Evolutionary conservation across 2,329 filamentous ascomycete genomes (phyloP).

Genomic region (Rugonectria rugulosa): DNA sequence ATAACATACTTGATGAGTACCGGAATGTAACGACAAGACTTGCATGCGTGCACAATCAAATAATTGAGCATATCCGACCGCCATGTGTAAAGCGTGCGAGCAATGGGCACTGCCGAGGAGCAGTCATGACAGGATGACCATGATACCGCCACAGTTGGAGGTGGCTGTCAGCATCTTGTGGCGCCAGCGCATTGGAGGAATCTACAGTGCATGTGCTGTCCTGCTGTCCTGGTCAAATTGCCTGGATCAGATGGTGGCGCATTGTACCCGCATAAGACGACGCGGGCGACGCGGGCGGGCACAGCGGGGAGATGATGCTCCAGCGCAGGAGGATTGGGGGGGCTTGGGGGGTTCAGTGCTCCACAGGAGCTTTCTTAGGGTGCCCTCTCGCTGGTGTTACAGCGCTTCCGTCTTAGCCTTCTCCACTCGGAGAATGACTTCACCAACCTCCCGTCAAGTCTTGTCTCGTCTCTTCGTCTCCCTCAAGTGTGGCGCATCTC

Average conservation of each 20-base stretch:
- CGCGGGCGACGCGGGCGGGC: too few relatives aligned
- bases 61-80: too few relatives aligned
- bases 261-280: too few relatives aligned
- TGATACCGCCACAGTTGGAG: background rate
- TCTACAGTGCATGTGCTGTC: too few relatives aligned
- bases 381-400: constrained; percentile 11
- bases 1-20: constrained; percentile 38
- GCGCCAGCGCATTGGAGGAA: too few relatives aligned
- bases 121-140: background rate
- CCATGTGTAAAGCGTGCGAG: too few relatives aligned
- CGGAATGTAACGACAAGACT: constrained; percentile 38
- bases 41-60: constrained; percentile 38
- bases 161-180: too few relatives aligned
- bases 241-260: background rate
- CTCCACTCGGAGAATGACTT: constrained; percentile 42
- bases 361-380: constrained; percentile 18
- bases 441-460: constrained; percentile 38
- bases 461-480: background rate
- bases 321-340: background rate
- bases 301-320: too few relatives aligned
- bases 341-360: constrained; percentile 5
- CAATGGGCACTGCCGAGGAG: background rate
- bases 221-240: too few relatives aligned
- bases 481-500: constrained; percentile 35
- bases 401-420: constrained; percentile 20